Evolutionary conservation across 495 filamentous ascomycete species (phyloP), one percentile per base, ranked within the genome.

Genomic region (Apodospora peruviana): DNA sequence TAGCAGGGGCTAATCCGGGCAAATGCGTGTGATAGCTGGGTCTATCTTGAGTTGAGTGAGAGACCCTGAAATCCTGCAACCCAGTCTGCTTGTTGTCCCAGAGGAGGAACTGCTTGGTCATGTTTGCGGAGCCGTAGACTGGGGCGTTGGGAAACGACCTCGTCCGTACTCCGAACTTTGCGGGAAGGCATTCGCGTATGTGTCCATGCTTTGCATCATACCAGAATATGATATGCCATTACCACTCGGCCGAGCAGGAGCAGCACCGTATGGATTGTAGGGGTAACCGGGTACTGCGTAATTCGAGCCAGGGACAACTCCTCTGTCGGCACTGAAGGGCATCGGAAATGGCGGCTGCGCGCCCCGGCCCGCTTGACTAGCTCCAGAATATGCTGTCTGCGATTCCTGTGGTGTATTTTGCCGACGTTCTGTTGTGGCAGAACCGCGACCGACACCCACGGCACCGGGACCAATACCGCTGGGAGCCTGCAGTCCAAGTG

Each of bases 401-500:
- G 55, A 38, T 41, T 79, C 72, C 47, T 72, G 72, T 27, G 67
- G 56, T 40, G 61, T 60, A 21, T 73, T 72, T 45, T 71, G 69
- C 24, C 76, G 73, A 40, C 78, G 72, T 22, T 76, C 76, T 40
- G 57, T 44, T 47, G 70, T 62, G 27, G 58, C 52, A 11, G 71
- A 49, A 24, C 65, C 62, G 23, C 67, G 59, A 22, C 63, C 64
- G 9, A 75, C 66, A 18, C 71, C 70, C 22, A 84, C 78, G 41
- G 80, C 78, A 23, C 80, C 81, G 16, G 81, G 77, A 5, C 80
- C 82, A 55, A 84, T 73, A 21, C 78, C 78, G 51, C 77, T 81
- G 1, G 83, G 79, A 2, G 80, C 77, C 59, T 84, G 83, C 25
- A 91, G 68, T 23, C 86, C 83, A 40, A 85, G 71, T 21, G 79